Evolutionary conservation across 1,139 yeast genomes (phyloP).

Genomic region (Yamadazyma taylorii): DNA sequence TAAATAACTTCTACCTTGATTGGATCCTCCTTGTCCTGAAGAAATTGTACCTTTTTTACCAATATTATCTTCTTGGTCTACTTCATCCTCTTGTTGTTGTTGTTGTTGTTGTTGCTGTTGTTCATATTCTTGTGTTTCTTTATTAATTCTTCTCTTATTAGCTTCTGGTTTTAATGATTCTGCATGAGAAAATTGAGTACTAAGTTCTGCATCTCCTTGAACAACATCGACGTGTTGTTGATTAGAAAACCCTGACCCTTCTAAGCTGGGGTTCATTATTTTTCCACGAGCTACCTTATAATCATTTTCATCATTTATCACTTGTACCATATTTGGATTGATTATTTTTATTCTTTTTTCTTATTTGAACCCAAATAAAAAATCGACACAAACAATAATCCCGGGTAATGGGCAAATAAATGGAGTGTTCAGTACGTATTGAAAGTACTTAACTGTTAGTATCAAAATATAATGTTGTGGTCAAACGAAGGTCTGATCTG

Average conservation of each 20-base stretch:
- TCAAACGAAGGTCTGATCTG: too few relatives aligned
- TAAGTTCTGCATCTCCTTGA: neutral
- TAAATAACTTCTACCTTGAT: slow-evolving; percentile 27
- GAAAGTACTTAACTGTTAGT: too few relatives aligned
- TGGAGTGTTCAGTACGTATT: too few relatives aligned
- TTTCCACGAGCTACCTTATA: slow-evolving; percentile 37
- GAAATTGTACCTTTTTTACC: slow-evolving; percentile 7
- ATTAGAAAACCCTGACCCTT: slow-evolving; percentile 3
- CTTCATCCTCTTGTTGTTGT: slow-evolving; percentile 7
- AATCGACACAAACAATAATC: neutral
- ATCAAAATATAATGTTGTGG: too few relatives aligned
- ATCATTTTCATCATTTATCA: slow-evolving; percentile 45
- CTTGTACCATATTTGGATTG: slow-evolving; percentile 31
- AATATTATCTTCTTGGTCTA: slow-evolving; percentile 2
- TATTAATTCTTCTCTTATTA: slow-evolving; percentile 4
- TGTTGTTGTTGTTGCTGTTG: slow-evolving; percentile 4
- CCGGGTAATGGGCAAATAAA: too few relatives aligned
- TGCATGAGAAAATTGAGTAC: neutral
- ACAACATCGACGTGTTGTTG: too few relatives aligned
- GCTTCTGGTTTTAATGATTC: slow-evolving; percentile 1
- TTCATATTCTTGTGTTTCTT: neutral
- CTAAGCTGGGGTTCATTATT: neutral
- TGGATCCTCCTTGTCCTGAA: slow-evolving; percentile 6
- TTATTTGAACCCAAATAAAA: neutral
- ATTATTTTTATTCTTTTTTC: too few relatives aligned